Base-by-base conservation (phyloP, 2,329 filamentous ascomycete species). In the Sporothrix curviconia region DNA sequence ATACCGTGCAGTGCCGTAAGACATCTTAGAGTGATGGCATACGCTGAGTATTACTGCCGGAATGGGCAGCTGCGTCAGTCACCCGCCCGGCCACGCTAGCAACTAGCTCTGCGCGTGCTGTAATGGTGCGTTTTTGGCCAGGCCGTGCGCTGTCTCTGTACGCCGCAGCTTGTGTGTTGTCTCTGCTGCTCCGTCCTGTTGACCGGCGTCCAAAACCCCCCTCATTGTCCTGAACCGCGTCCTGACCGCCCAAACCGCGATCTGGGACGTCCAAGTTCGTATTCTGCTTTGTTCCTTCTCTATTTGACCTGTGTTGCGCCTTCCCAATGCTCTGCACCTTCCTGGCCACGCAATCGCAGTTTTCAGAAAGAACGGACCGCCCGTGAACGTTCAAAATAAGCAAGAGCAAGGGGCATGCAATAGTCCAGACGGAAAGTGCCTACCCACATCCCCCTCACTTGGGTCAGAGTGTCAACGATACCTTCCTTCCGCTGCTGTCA, bases 101-200 rank as follows among this genome's bases (percentile, higher is more conserved):
- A 19, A n/a, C n/a, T n/a, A n/a, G 46, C 30, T 50, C 30, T 32
- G 32, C 47, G 46, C 46, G 46, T 50, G 46, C 47, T 39, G 37
- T 17, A 25, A n/a, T 39, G 32, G 25, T 39, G 30, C 30, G 7
- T 47, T 42, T 9, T 42, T 30, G 14, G 25, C 6, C 44, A 15
- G 25, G 17, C 19, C 15, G 36, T 11, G 7, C 36, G 15, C 14
- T 37, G n/a, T 9, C 34, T 14, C 34, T 37, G 34, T 37, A 37
- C 36, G 14, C 36, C 36, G 36, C 17, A n/a, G n/a, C n/a, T n/a
- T n/a, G n/a, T n/a, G n/a, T 14, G 28, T 25, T 34, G 28, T 37
- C 30, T 50, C 19, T 25, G n/a, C n/a, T n/a, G n/a, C n/a, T n/a
- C n/a, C n/a, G n/a, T n/a, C n/a, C 46, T 40, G 37, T 40, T 40